Evolutionary conservation across 108 stramenopile species (phyloP), one percentile per base, ranked within the genome.

Genomic region (Pseudonitzschia delicatissima): DNA sequence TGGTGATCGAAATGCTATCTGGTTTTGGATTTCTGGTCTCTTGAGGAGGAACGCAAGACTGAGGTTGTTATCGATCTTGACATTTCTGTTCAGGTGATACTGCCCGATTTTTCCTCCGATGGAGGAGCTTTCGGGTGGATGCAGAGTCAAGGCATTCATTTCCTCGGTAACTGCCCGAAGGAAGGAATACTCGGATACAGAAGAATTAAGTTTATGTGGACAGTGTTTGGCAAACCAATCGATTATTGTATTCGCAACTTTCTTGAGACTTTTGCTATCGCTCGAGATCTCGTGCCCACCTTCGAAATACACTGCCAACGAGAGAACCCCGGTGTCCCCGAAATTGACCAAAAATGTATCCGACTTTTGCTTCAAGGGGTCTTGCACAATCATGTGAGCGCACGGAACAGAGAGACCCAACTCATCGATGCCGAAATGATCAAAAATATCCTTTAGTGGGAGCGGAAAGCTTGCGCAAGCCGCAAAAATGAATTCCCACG

Each of bases 401-500:
- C 62, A 45, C 20, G 62, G 62, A 2, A 63, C 6, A 8, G 20
- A 4, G 27, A 63, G 23, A 12, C 18, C 2, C 3, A 11, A 25
- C 11, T n/a, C 13, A 26, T 28, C 26, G 13, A 28, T 12, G 26
- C 26, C 31, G 15, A 63, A 45, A 44, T 63, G 31, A 17, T 23
- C 8, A 9, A 25, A n/a, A 18, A 63, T 29, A 23, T 44, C 31
- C 18, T 6, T 17, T 25, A 27, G 23, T 7, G 44, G 17, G 3
- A 4, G 18, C 6, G 62, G 31, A 45, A 44, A 15, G 12, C 42
- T 44, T 18, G 66, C 68, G 28, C 68, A 68, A 15, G 57, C 68
- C 4, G 51, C 17, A 28, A 68, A 51, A 29, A 59, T 44, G 31
- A 68, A 68, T n/a, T 60, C 60, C 68, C 68, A 68, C 15, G 68